phyloP scores from a whole-genome alignment of 768 basidiomycete species.

The Kwoniella sp. region DNA sequence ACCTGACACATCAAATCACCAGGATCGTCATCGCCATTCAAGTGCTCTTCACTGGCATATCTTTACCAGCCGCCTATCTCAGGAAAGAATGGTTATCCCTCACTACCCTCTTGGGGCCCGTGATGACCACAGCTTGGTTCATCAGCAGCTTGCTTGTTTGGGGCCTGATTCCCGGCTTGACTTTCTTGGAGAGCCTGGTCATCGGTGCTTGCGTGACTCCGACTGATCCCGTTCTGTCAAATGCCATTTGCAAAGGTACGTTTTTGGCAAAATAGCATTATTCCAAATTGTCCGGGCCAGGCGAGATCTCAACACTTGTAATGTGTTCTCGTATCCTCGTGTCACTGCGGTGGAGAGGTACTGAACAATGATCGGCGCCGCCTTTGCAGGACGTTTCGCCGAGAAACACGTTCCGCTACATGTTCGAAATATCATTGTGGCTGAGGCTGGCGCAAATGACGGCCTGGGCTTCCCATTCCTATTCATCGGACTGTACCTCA shows the following conservation, averaged over 20 bases:
- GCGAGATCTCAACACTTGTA: too few species aligned
- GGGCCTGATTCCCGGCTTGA: conserved; percentile 56
- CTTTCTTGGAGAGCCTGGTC: conserved; percentile 56
- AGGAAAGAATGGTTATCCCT: conserved; percentile 53
- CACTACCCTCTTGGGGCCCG: conserved; percentile 53
- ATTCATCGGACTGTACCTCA: conserved; percentile 55
- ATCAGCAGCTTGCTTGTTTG: conserved; percentile 54
- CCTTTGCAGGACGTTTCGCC: conserved; percentile 56
- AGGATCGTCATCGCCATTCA: conserved; percentile 58
- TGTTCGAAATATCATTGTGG: conserved; percentile 58
- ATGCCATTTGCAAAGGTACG: conserved; percentile 49
- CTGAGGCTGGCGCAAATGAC: conserved; percentile 59
- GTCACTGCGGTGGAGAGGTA: too few species aligned
- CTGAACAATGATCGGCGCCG: too few species aligned
- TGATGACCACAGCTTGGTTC: conserved; percentile 59
- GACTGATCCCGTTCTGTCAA: conserved; percentile 58
- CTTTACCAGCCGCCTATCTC: conserved; percentile 57
- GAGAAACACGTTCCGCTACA: conserved; percentile 56
- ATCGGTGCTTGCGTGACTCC: conserved; percentile 58
- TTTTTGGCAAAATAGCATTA: too few species aligned
- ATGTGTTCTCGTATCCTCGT: too few species aligned
- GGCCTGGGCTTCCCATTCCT: conserved; percentile 58
- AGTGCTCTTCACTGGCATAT: conserved; percentile 50
- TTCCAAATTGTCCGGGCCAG: too few species aligned
- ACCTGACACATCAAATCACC: conserved; percentile 49